These are phyloP conservation scores for Secale cereale DNA, from an alignment of 176 grass and related monocot species.

Conservation along the genomic window DNA sequence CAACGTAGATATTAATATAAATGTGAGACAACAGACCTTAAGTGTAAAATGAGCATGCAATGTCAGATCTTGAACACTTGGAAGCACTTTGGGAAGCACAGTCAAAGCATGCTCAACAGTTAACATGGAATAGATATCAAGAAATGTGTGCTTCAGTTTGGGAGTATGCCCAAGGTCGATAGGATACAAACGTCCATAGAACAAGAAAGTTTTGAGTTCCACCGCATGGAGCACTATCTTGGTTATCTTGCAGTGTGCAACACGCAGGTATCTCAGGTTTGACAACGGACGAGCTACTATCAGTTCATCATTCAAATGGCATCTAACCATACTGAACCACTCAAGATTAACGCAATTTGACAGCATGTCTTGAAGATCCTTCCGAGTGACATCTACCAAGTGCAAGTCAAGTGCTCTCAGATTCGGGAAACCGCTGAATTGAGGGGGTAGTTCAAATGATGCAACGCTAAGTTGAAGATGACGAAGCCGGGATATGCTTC, in stretches of 20 bases:
- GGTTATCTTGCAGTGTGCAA: not conserved
- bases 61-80: slow-evolving; percentile 5
- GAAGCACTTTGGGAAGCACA: not conserved
- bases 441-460: not conserved
- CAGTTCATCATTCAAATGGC: not conserved
- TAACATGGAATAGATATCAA: not conserved
- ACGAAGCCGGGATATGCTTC: not conserved
- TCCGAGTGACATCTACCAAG: not conserved
- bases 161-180: not conserved
- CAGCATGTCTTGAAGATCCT: slow-evolving; percentile 9
- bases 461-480: not conserved
- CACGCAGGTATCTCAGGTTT: not conserved
- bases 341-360: slow-evolving; percentile 10
- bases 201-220: not conserved
- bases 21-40: not conserved
- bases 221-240: not conserved
- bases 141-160: not conserved
- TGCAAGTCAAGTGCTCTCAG: slow-evolving; percentile 3
- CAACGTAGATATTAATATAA: no score
- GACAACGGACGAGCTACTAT: not conserved
- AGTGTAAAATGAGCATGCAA: not conserved
- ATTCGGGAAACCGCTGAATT: not conserved
- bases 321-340: slow-evolving; percentile 6
- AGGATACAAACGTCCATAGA: not conserved
- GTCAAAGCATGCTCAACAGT: not conserved